These are phyloP conservation scores for Erodium trifolium DNA, from an alignment of 441 rosid genomes.

Conservation along the genomic window DNA sequence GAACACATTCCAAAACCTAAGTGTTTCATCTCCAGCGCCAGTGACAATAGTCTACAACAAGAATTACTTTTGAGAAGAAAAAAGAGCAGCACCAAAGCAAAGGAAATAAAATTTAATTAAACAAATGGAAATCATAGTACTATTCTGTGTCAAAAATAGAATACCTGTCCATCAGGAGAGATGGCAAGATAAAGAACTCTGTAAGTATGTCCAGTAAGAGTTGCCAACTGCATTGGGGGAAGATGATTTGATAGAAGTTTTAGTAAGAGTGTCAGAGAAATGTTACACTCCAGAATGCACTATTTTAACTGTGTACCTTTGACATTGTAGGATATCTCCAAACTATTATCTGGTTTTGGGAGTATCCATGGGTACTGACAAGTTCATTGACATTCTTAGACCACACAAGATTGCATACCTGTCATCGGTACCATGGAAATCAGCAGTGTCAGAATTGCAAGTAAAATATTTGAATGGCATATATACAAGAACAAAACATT, in stretches of 20 bases:
- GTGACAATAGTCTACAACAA: conserved; percentile 81
- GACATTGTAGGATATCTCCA: conserved; percentile 96
- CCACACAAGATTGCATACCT: conserved; percentile 96
- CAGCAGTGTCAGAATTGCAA: background rate
- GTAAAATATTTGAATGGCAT: background rate
- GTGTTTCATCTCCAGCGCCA: conserved; percentile 98
- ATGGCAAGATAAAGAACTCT: conserved; percentile 77
- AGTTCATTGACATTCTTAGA: conserved; percentile 94
- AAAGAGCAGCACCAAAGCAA: background rate
- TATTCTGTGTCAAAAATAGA: background rate
- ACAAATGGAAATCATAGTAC: background rate
- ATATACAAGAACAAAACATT: background rate
- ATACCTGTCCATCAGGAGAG: conserved; percentile 92
- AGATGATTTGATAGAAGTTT: background rate
- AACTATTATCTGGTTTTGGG: conserved; percentile 95
- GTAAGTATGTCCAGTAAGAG: conserved; percentile 32
- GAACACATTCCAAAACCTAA: conserved; percentile 90
- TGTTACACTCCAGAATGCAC: background rate
- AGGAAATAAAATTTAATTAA: background rate
- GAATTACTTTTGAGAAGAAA: background rate
- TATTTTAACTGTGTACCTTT: conserved; percentile 38
- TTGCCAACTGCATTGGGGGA: conserved; percentile 46
- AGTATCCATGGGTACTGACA: conserved; percentile 93
- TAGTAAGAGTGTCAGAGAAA: background rate
- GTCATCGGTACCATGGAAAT: background rate